Percentiles rank a stretch among this genome's conserved stretches.
Conservation (phyloP, 2,329 filamentous ascomycete species). For the Neonectria sp. region DNA sequence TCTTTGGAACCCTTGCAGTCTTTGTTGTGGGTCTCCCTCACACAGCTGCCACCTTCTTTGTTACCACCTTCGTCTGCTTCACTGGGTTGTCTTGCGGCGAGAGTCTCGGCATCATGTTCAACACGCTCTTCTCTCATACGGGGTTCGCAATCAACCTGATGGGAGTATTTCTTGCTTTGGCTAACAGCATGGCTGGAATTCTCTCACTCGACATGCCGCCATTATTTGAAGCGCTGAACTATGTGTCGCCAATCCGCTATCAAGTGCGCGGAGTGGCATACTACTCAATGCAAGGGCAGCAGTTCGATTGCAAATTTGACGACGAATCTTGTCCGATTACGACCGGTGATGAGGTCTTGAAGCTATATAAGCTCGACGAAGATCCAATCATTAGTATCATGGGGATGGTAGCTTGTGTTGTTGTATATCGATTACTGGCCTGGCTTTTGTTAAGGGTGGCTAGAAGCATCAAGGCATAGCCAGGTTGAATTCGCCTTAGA, state of each 20-base stretch:
- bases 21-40: slow-evolving; percentile 76
- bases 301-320: slow-evolving; percentile 72
- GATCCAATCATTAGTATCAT: slow-evolving; percentile 73
- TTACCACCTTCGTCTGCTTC: slow-evolving; percentile 77
- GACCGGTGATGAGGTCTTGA: slow-evolving; percentile 75
- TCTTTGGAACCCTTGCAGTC: slow-evolving; percentile 75
- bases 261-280: slow-evolving; percentile 75
- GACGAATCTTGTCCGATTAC: slow-evolving; percentile 74
- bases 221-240: slow-evolving; percentile 77
- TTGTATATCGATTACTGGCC: slow-evolving; percentile 75
- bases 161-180: slow-evolving; percentile 76
- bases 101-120: slow-evolving; percentile 83
- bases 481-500: background rate
- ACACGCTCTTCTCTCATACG: slow-evolving; percentile 79
- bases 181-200: slow-evolving; percentile 78
- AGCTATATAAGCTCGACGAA: slow-evolving; percentile 75
- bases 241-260: slow-evolving; percentile 79
- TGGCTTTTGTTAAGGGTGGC: slow-evolving; percentile 55
- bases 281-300: slow-evolving; percentile 71
- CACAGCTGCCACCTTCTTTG: slow-evolving; percentile 74
- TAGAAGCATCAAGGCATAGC: background rate
- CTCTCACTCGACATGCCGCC: slow-evolving; percentile 77
- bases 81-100: slow-evolving; percentile 82
- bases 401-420: slow-evolving; percentile 72
- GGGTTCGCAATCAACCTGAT: slow-evolving; percentile 83